phyloP scores from a whole-genome alignment of 176 grass and related monocot genomes.

The Triticum monococcum region DNA sequence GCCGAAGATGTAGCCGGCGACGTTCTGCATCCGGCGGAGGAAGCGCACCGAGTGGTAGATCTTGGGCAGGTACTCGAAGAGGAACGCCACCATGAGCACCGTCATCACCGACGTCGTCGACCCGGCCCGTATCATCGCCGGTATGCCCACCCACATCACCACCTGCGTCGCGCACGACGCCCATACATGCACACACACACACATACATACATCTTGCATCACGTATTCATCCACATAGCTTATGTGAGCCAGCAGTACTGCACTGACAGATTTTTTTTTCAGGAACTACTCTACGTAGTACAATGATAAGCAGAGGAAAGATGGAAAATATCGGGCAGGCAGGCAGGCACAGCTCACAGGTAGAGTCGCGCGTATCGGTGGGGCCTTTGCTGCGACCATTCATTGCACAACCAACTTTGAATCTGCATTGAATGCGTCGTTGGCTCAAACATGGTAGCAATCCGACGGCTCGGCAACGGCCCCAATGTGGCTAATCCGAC shows the following conservation, averaged over 20 bases:
- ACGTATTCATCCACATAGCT: neutral
- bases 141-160: slow-evolving; percentile 65
- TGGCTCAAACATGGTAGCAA: neutral
- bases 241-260: neutral
- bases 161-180: slow-evolving; percentile 27
- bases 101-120: slow-evolving; percentile 76
- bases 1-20: slow-evolving; percentile 61
- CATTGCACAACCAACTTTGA: neutral
- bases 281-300: no score
- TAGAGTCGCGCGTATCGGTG: neutral
- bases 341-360: no score
- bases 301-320: no score
- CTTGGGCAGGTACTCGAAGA: slow-evolving; percentile 83
- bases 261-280: neutral
- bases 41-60: slow-evolving; percentile 71
- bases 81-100: slow-evolving; percentile 64
- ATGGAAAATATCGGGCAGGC: neutral
- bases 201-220: neutral
- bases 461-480: neutral
- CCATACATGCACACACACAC: no score
- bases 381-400: neutral
- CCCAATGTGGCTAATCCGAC: neutral
- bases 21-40: slow-evolving; percentile 63
- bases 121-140: slow-evolving; percentile 65
- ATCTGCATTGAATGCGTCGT: neutral